Evolutionary conservation across 805 yeast genomes (phyloP), one percentile per base, ranked within the genome.

Genomic region (Groenewaldozyma tartarivorans): DNA sequence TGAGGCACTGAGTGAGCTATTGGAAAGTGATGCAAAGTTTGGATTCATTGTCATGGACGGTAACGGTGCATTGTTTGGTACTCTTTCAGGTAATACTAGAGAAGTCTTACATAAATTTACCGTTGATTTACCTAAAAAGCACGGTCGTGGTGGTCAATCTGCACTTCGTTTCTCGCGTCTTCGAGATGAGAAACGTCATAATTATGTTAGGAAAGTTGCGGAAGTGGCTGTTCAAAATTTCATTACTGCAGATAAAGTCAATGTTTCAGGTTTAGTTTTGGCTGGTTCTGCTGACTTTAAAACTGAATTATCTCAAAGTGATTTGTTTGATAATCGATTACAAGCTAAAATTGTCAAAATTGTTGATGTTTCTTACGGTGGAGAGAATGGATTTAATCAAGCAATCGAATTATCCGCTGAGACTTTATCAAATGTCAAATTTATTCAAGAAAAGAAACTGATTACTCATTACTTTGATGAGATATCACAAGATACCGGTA

Each of bases 71-170:
- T 71, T 92, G 51, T 92, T 92, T 54, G 99, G 99, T 66, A 74
- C 94, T 16, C 77, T 92, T 42, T 79, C 94, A 35, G 99, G 99
- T 63, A 92, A 92, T 69, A 88, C 95, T 36, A 81, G 98, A 71
- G 96, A 92, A 48, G 85, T 92, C 35, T 71, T 92, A 58, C 95
- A 90, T 66, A 92, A 92, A 66, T 92, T 92, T 67, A 82, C 87
- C 1, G 99, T 92, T 42, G 99, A 92, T 65, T 72, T 92, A 56
- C 99, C 99, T 56, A 92, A 92, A 72, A 92, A 92, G 85, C 98
- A 92, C 73, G 98, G 98, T 58, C 83, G 98, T 75, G 98, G 98
- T 83, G 98, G 98, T 81, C 98, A 92, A 71, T 92, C 99, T 48
- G 98, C 99, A 35, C 62, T 92, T 54, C 97, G 99, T 85, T 92